Evolutionary conservation across 2,329 filamentous ascomycete species (phyloP), one percentile per base, ranked within the genome.

Genomic region (Biscogniauxia marginata): DNA sequence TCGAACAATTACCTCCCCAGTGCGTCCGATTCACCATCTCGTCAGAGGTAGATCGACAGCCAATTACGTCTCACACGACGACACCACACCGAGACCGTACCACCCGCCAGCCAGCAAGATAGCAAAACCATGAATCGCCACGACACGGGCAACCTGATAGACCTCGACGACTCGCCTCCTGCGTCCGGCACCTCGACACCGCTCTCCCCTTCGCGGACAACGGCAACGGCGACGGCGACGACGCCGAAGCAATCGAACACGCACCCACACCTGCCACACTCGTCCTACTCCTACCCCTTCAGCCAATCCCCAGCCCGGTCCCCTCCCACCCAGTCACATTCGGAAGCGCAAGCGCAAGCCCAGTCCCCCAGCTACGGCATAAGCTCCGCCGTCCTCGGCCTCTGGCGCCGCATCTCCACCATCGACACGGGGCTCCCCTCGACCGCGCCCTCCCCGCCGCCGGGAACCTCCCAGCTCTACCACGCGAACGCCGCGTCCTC

Each of bases 401-500:
- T 91, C 51, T 83, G 90, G 60, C 83, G 88, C 34, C 86, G 88
- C 58, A 83, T 91, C 65, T 85, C 83, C 22, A 75, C 79, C 9
- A 80, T 83, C 43, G 66, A 73, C 54, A 71, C 71, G 56, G 45
- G 66, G 66, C 19, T 68, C 60, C 46, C 58, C 49, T 55, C 63
- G 19, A 57, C 64, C 13, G 53, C 61, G 16, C 55, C 61, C 43
- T 60, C 63, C 11, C 58, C 62, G 22, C 55, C 57, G 19, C 65
- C 30, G 39, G 56, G 59, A 4, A 46, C 60, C 39, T 53, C 63
- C 1, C 58, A 63, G 51, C 60, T 65, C 54, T 64, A 68, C 52
- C 58, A 67, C 52, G 63, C 66, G 13, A 63, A 62, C 50, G 56
- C 67, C 19, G 59, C 66, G 34, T 54, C 62, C 34, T 47, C 52